Percentiles rank a stretch among this genome's conserved stretches.
These are phyloP conservation scores for Dryadomyces quercivorus DNA, from an alignment of 2,329 filamentous ascomycete genomes.

Conservation along the genomic window DNA sequence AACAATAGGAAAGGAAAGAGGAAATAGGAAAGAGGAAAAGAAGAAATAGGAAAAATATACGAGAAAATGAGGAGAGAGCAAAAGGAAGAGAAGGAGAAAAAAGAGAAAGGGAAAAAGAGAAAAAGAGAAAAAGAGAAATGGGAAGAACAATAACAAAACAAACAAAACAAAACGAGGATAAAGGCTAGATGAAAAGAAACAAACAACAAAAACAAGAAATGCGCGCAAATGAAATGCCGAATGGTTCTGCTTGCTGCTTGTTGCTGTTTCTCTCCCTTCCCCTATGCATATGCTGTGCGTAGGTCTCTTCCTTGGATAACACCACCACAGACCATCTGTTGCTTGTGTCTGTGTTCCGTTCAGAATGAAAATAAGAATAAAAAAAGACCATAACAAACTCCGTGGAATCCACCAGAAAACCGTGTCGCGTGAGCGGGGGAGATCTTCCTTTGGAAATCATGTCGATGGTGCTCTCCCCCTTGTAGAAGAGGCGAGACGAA, in stretches of 20 bases:
- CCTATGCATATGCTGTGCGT: neutral
- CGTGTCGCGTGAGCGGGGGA: constrained; percentile 24
- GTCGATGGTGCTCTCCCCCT: neutral
- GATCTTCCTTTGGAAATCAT: constrained; percentile 13
- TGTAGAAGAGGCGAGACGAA: neutral
- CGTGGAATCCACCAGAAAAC: neutral
- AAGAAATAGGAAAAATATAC: no score
- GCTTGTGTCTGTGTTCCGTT: neutral
- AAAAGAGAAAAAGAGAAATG: no score
- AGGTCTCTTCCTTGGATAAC: neutral
- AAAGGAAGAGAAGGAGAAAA: neutral
- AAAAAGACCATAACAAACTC: constrained; percentile 8
- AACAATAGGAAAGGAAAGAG: neutral
- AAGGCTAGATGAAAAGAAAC: neutral
- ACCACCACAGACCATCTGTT: neutral
- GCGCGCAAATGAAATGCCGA: neutral
- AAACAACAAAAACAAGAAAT: neutral
- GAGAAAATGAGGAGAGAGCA: neutral
- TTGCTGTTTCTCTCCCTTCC: no score
- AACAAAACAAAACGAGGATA: no score
- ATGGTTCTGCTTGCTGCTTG: neutral
- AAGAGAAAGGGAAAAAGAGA: no score
- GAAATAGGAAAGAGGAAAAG: neutral
- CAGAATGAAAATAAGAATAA: neutral
- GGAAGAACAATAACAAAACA: no score